phyloP scores from a whole-genome alignment of 306 rosid genomes.

The Rosa rugosa region DNA sequence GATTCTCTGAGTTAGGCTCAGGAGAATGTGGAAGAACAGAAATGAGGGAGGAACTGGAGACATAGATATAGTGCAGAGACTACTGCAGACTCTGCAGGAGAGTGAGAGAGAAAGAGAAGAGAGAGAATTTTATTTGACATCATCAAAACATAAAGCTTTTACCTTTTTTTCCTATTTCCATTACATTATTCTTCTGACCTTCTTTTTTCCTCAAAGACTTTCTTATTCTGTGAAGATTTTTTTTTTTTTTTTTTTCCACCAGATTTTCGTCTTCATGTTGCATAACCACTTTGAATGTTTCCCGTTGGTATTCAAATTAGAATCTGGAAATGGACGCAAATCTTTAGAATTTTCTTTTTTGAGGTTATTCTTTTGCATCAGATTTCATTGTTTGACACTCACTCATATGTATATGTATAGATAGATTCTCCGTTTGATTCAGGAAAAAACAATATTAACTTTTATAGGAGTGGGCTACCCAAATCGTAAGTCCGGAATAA shows the following conservation, averaged over 20 bases:
- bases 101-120: not conserved
- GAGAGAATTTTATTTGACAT: slow-evolving; percentile 15
- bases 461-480: not conserved
- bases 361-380: too few relatives aligned
- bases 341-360: too few relatives aligned
- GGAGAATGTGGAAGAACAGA: slow-evolving; percentile 5
- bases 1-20: not conserved
- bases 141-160: not conserved
- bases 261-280: not conserved
- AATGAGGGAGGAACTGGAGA: slow-evolving; percentile 22
- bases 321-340: too few relatives aligned
- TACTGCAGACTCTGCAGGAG: not conserved
- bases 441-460: too few relatives aligned
- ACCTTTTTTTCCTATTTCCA: not conserved
- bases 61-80: slow-evolving; percentile 13
- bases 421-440: too few relatives aligned
- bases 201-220: not conserved
- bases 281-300: not conserved
- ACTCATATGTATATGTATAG: too few relatives aligned
- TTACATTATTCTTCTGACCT: slow-evolving; percentile 1
- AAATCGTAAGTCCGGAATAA: not conserved
- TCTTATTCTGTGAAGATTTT: not conserved
- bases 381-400: too few relatives aligned
- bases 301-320: too few relatives aligned
- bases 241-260: not conserved